Base-by-base conservation (phyloP, 108 stramenopile genomes). In the Pseudonitzschia pungens region DNA sequence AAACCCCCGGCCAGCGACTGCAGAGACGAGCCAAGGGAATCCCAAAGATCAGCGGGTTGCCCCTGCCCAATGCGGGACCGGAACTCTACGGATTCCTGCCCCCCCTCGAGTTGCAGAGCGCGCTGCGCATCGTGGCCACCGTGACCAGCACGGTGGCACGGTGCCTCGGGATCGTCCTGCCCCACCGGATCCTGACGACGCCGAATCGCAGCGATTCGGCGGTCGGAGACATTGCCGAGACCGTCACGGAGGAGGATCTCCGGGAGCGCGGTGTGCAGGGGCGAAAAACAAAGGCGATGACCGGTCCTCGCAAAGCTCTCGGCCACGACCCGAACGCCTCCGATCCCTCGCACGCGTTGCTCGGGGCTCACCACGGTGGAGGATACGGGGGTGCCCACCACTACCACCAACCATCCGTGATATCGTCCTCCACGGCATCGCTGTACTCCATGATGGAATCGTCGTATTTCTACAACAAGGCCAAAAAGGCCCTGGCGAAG, bases 21-120 rank as follows among this genome's bases (percentile, higher is more conserved):
- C 22, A 64, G 43, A 72, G 77, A 40, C 57, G 56, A 51, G 86
- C 89, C 15, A 62, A 82, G 27, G 92, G 92, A 32, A 87, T 93
- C 74, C 88, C 89, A 31, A 93, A 91, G 69, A 91, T 93, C 70
- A 83, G 76, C 26, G 90, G 90, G 14, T 63, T 93, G 33, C 90
- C 88, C 20, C 71, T 93, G 16, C 92, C 92, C 28, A 87, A 93
- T 71, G 89, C 89, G 0, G 92, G 89, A 21, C 92, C 89, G 32
- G 89, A 87, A 69, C 66, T 93, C 28, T 90, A 89, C 68, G 87
- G 87, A 18, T 85, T 89, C 27, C 76, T 93, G 36, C 92, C 92
- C 22, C 85, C 84, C 10, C 73, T 48, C 29, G 88, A 89, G 78
- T 68, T 93, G 48, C 81, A 84, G 71, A 88, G 87, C 11, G 85